A percentile compares a stretch with the other conserved stretches of the same genome.
Evolutionary conservation across 108 stramenopile genomes (phyloP).

Genomic region (Aureococcus anophagefferens): DNA sequence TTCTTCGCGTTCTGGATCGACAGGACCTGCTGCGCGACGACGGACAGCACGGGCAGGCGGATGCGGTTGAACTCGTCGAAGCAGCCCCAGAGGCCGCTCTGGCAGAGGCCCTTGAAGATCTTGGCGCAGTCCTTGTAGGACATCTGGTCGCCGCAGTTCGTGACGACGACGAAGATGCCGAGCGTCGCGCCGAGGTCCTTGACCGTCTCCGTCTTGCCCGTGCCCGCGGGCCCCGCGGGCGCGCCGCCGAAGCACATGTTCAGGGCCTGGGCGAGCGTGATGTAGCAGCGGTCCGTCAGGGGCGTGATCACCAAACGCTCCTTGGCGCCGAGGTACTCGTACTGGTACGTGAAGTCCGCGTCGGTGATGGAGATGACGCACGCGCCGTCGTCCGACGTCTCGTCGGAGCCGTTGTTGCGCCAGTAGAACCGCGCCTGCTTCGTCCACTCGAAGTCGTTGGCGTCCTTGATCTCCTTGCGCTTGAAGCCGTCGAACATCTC

Average conservation of each 20-base stretch:
- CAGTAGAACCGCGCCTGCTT: slow-evolving; percentile 84
- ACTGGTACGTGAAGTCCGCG: slow-evolving; percentile 80
- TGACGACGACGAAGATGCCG: slow-evolving; percentile 80
- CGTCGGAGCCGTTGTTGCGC: slow-evolving; percentile 65
- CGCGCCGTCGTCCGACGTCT: slow-evolving; percentile 62
- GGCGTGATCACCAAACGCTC: slow-evolving; percentile 84
- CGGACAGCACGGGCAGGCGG: slow-evolving; percentile 74
- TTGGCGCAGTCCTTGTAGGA: slow-evolving; percentile 82
- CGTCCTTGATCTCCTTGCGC: slow-evolving; percentile 61
- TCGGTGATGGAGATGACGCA: slow-evolving; percentile 71
- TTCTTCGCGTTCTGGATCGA: slow-evolving; percentile 81
- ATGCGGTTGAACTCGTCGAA: slow-evolving; percentile 92
- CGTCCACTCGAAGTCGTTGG: slow-evolving; percentile 83
- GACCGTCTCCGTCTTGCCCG: slow-evolving; percentile 72
- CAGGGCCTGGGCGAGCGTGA: slow-evolving; percentile 81
- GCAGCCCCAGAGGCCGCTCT: slow-evolving; percentile 81
- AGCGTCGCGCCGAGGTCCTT: slow-evolving; percentile 77
- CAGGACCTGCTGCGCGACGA: slow-evolving; percentile 80
- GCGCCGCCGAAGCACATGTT: slow-evolving; percentile 85
- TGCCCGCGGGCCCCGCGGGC: slow-evolving; percentile 84
- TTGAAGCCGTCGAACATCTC: slow-evolving; percentile 53
- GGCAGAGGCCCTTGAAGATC: slow-evolving; percentile 84
- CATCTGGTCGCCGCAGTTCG: slow-evolving; percentile 82
- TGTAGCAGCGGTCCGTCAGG: slow-evolving; percentile 82
- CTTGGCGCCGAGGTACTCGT: slow-evolving; percentile 82